Evolutionary conservation across 176 grass and related monocot species (phyloP).

Genomic region (Thalia dealbata): DNA sequence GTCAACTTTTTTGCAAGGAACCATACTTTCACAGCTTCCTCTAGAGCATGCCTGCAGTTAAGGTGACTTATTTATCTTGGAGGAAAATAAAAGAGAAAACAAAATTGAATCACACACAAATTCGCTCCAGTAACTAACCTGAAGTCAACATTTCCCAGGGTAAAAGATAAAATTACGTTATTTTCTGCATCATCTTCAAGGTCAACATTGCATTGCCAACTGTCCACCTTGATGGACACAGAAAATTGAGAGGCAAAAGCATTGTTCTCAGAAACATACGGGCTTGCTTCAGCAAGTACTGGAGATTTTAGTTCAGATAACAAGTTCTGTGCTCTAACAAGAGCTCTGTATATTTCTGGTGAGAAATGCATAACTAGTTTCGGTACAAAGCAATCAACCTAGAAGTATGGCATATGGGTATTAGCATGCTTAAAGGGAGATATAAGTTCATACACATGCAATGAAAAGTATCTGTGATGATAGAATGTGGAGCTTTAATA

Average conservation of each 20-base stretch:
- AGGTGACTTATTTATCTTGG: slow-evolving; percentile 16
- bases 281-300: slow-evolving; percentile 22
- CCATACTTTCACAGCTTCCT: slow-evolving; percentile 45
- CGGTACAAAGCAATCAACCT: slow-evolving; percentile 56
- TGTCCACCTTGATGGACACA: slow-evolving; percentile 47
- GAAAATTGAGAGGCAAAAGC: slow-evolving; percentile 26
- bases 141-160: slow-evolving; percentile 33
- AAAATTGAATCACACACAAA: background rate
- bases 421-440: background rate
- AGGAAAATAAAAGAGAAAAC: background rate
- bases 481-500: background rate
- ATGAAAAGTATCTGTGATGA: background rate
- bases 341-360: slow-evolving; percentile 43
- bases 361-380: slow-evolving; percentile 48
- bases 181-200: slow-evolving; percentile 47
- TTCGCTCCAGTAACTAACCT: slow-evolving; percentile 37
- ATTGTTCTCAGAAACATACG: slow-evolving; percentile 25
- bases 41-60: slow-evolving; percentile 55
- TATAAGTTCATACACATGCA: background rate
- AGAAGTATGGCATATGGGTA: slow-evolving; percentile 1
- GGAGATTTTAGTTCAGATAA: slow-evolving; percentile 25
- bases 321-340: slow-evolving; percentile 33
- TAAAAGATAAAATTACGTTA: slow-evolving; percentile 39
- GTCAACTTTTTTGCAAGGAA: slow-evolving; percentile 37
- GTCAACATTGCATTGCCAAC: slow-evolving; percentile 42